Evolutionary conservation across 495 filamentous ascomycete genomes (phyloP).

Genomic region (Melanomma pulvis-pyrius): DNA sequence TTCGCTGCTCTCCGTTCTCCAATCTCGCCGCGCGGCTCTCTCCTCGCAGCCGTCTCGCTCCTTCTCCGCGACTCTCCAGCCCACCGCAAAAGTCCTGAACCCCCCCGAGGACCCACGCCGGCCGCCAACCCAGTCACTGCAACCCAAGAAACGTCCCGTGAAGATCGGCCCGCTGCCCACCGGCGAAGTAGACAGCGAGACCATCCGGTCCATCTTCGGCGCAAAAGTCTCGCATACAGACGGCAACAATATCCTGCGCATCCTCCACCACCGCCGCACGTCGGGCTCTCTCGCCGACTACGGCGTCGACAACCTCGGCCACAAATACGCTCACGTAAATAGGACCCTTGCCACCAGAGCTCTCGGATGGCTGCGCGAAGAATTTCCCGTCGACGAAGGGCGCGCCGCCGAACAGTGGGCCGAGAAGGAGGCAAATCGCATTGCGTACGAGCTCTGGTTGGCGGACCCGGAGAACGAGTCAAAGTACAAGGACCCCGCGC

Average conservation of each 20-base stretch:
- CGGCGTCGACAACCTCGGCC: conserved; percentile 41
- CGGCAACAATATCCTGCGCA: conserved; percentile 67
- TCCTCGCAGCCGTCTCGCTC: background rate
- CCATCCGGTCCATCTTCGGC: conserved; percentile 66
- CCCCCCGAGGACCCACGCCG: background rate
- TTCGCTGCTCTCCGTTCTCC: conserved; percentile 2
- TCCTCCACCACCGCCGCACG: conserved; percentile 74
- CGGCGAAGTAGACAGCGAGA: conserved; percentile 37
- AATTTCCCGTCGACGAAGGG: conserved; percentile 76
- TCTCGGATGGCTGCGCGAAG: conserved; percentile 67
- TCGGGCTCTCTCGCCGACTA: conserved; percentile 70
- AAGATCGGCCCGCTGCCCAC: conserved; percentile 29
- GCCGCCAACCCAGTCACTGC: background rate
- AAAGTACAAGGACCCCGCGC: conserved; percentile 44
- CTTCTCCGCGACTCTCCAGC: conserved; percentile 21
- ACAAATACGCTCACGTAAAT: conserved; percentile 34
- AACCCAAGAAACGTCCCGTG: conserved; percentile 19
- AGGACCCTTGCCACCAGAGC: conserved; percentile 50
- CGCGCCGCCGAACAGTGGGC: conserved; percentile 62
- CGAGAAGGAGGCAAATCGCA: conserved; percentile 55
- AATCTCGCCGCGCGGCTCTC: background rate
- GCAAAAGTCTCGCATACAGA: conserved; percentile 48
- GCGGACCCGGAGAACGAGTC: conserved; percentile 48
- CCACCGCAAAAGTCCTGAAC: conserved; percentile 6
- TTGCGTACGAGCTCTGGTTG: conserved; percentile 33